Evolutionary conservation across 192 early-diverging fungal genomes (phyloP), one percentile per base, ranked within the genome.

Genomic region (Entomortierella beljakovae): DNA sequence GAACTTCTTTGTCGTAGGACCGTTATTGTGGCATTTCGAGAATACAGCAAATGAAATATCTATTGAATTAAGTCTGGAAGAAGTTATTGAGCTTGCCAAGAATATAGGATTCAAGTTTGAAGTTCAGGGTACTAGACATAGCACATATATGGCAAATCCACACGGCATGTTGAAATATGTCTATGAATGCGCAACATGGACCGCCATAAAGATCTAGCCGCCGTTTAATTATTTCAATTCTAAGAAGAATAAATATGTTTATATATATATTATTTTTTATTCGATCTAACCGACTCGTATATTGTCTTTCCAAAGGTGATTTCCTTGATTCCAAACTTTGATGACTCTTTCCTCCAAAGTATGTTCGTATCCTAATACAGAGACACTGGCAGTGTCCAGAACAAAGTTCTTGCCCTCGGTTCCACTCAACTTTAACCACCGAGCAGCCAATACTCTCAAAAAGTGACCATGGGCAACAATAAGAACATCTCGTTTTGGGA

Each of bases 11-110:
- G 9, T 42, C 46, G 25, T 62, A 88, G 94, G 97, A 6, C 98
- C 97, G 5, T 82, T 96, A 57, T 84, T 97, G 15, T 99, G 95
- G 86, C 96, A 99, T 70, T 99, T 94, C 83, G 96, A 99, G 75
- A 95, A 96, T 38, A 89, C 90, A 37, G 84, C 81, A 20, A 87
- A 83, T 46, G 94, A 97, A 61, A 80, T 87, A 28, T 96, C 95
- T 13, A 89, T 99, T 49, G 98, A 99, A 76, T 77, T 98, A 29
- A 93, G 88, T 32, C 83, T 95, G 51, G 92, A 97, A 40, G 94
- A 98, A 65, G 86, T 99, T 35, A 79, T 91, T 57, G 69, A 83
- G 6, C 65, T 92, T 18, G 85, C 84, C 28, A 62, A 81, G 29
- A 83, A 77, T 32, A 72, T 91, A n/a, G 93, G 94, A 8, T 97